Evolutionary conservation across 345 rosid species (phyloP), one percentile per base, ranked within the genome.

Genomic region (Eucalyptus globulus): DNA sequence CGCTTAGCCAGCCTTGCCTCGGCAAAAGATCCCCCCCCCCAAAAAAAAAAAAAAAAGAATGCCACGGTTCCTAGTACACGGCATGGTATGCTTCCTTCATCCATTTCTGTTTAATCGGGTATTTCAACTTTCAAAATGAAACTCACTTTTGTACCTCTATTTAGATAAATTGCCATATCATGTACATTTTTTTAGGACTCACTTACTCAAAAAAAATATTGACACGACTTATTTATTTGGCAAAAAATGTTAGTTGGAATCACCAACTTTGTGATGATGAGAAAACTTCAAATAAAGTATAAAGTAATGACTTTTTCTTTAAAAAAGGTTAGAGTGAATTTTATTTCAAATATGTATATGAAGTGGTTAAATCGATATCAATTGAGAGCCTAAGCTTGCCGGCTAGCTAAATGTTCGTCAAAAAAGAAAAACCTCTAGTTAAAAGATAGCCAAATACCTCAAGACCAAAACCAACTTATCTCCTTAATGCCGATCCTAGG

Each of bases 391-490:
- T 56, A 26, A 24, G 62, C 62, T 56, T 26, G 29, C 29, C 1
- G 0, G 0, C 62, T 4, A 26, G 6, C 0, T 29, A 0, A 14
- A 62, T 62, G 9, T 62, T 62, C 0, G 1, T 62, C 8, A 60
- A 27, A 60, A 60, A 60, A 60, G 2, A 29, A 60, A 60, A 27
- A 27, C 2, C 67, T 29, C 8, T 29, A 62, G 1, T 27, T 62
- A 29, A 62, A 62, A 62, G 34, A 27, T 62, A 1, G 8, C 69
- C 69, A 62, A 26, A 62, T 29, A 62, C 69, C 69, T 62, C 34
- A 29, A 62, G 34, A 62, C 17, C n/a, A 62, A 62, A 62, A 62
- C 80, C 0, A 31, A 69, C 43, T 69, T 15, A 31, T 69, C 44
- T 31, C 44, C 80, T 69, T 31, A 16, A 69, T 10, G 34, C 13